These are phyloP conservation scores for Pythium brachiatum DNA, from an alignment of 352 stramenopile genomes.

Conservation along the genomic window DNA sequence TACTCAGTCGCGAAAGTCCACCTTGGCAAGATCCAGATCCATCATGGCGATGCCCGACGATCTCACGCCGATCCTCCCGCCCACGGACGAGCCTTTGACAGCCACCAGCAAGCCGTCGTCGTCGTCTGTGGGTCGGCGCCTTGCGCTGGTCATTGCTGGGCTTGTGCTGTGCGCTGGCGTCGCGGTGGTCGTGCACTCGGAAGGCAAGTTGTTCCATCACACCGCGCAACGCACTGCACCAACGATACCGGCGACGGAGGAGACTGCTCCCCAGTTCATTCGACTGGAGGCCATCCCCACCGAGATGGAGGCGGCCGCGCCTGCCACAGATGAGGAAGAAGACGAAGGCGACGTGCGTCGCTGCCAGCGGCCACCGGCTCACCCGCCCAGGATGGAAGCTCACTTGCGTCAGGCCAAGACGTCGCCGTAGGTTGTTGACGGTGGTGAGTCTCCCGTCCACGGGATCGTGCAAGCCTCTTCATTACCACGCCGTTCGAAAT, in stretches of 20 bases:
- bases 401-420: not conserved
- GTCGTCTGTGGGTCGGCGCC: not conserved
- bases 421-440: not conserved
- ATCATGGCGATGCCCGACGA: not conserved
- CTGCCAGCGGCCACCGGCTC: not conserved
- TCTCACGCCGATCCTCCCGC: not conserved
- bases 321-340: not conserved
- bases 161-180: constrained; percentile 4
- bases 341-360: not conserved
- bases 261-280: too few species aligned
- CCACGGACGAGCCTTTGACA: not conserved
- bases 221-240: not conserved
- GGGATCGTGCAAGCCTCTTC: too few species aligned
- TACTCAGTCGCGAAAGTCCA: too few species aligned
- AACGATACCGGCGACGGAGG: too few species aligned
- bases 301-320: not conserved
- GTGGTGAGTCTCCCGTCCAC: not conserved
- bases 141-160: constrained; percentile 3
- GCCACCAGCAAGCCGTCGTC: not conserved
- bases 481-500: too few species aligned
- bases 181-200: not conserved
- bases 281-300: not conserved
- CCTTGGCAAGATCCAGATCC: not conserved
- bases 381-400: not conserved
- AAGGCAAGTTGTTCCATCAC: not conserved